phyloP scores from a whole-genome alignment of 805 yeast genomes.

The Torulaspora indica region DNA sequence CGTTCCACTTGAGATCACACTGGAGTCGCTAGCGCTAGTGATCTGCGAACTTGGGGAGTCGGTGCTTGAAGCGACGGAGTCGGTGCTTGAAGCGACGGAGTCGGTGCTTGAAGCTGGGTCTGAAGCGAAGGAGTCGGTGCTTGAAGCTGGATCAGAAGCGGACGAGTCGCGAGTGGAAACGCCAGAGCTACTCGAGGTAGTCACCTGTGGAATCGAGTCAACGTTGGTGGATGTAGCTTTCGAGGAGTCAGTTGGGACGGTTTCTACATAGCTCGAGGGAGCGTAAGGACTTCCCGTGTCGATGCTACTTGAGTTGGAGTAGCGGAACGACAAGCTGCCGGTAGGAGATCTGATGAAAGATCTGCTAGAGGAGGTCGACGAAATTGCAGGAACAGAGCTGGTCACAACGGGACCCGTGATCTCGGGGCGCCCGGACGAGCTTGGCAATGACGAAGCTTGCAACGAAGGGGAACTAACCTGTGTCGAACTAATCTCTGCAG shows the following conservation, averaged over 20 bases:
- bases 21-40: too few species aligned
- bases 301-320: slow-evolving; percentile 3
- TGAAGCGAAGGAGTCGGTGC: not conserved
- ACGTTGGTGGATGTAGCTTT: too few species aligned
- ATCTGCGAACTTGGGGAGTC: too few species aligned
- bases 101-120: not conserved
- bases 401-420: too few species aligned
- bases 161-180: too few species aligned
- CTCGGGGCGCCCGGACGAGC: too few species aligned
- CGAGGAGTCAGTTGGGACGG: too few species aligned
- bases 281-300: not conserved
- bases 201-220: too few species aligned
- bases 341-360: not conserved
- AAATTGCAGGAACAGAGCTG: not conserved
- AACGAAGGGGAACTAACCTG: not conserved
- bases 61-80: not conserved
- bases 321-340: slow-evolving; percentile 3
- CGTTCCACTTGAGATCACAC: too few species aligned
- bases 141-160: too few species aligned
- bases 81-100: not conserved
- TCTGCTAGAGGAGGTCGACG: not conserved
- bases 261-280: not conserved
- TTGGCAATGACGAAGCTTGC: not conserved
- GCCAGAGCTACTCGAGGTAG: too few species aligned
- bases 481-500: not conserved